Percentiles rank a stretch among this genome's conserved stretches.
phyloP scores from a whole-genome alignment of 2,329 filamentous ascomycete species.

The Fusarium coffeatum region DNA sequence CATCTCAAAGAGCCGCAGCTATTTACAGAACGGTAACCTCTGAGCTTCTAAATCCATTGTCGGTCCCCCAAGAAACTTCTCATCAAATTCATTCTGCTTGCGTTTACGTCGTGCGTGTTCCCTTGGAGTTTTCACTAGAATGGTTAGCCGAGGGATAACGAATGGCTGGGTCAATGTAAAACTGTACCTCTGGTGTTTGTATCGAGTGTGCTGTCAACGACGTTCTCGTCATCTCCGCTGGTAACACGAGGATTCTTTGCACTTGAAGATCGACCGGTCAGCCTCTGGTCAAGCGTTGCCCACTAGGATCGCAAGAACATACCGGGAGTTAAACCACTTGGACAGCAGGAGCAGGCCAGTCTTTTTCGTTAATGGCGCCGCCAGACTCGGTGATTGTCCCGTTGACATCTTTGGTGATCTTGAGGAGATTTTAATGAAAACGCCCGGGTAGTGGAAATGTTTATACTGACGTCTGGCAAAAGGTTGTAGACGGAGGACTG shows the following conservation, averaged over 20 bases:
- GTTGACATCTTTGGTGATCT: background rate
- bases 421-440: background rate
- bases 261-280: background rate
- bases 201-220: background rate
- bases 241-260: background rate
- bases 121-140: background rate
- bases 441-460: background rate
- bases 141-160: background rate
- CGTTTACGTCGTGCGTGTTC: background rate
- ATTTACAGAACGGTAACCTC: background rate
- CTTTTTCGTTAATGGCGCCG: too few relatives aligned
- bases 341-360: too few relatives aligned
- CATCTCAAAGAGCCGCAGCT: background rate
- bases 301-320: background rate
- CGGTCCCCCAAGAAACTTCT: background rate
- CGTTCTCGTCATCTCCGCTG: background rate
- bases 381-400: too few relatives aligned
- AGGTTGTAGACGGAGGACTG: background rate
- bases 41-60: background rate
- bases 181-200: background rate
- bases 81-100: too few relatives aligned
- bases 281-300: background rate
- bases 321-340: background rate
- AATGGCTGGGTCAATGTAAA: background rate
- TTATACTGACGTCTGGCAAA: accelerated